phyloP scores from a whole-genome alignment of 768 basidiomycete species.

The Russula sp. region DNA sequence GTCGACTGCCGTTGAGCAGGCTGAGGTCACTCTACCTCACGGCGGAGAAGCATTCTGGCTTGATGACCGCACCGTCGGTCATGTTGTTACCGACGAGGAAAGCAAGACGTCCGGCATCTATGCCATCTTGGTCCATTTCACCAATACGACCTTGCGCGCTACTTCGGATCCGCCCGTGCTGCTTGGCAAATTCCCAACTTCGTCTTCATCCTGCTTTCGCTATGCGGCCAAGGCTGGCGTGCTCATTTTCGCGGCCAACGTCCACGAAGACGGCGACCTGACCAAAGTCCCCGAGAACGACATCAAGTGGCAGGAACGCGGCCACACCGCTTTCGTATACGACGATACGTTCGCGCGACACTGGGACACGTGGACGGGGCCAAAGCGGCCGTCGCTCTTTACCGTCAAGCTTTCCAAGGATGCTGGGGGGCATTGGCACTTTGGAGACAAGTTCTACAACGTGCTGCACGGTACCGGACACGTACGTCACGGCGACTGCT shows the following conservation, averaged over 20 bases:
- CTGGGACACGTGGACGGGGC: constrained; percentile 63
- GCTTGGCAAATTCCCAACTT: constrained; percentile 62
- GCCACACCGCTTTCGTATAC: constrained; percentile 53
- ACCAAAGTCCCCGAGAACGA: constrained; percentile 63
- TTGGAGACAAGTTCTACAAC: constrained; percentile 48
- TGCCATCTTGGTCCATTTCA: constrained; percentile 46
- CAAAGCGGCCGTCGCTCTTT: constrained; percentile 68
- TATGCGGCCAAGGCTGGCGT: constrained; percentile 46
- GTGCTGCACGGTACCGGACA: constrained; percentile 61
- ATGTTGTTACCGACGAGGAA: constrained; percentile 50
- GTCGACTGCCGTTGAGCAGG: constrained; percentile 35
- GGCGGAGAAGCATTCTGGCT: constrained; percentile 81
- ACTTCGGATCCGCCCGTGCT: constrained; percentile 36
- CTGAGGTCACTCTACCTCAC: constrained; percentile 54
- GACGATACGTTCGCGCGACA: constrained; percentile 43
- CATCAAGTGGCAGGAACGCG: constrained; percentile 62
- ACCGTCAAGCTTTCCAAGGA: constrained; percentile 48
- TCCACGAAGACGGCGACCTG: constrained; percentile 70
- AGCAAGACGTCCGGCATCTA: constrained; percentile 49
- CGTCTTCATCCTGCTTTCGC: constrained; percentile 62
- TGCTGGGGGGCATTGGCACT: constrained; percentile 43
- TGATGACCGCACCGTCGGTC: constrained; percentile 58
- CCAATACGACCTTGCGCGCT: constrained; percentile 29
- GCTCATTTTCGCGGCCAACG: constrained; percentile 81
- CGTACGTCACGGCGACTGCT: constrained; percentile 36